These are phyloP conservation scores for Fusarium hostae DNA, from an alignment of 2,329 filamentous ascomycete genomes.

Conservation along the genomic window DNA sequence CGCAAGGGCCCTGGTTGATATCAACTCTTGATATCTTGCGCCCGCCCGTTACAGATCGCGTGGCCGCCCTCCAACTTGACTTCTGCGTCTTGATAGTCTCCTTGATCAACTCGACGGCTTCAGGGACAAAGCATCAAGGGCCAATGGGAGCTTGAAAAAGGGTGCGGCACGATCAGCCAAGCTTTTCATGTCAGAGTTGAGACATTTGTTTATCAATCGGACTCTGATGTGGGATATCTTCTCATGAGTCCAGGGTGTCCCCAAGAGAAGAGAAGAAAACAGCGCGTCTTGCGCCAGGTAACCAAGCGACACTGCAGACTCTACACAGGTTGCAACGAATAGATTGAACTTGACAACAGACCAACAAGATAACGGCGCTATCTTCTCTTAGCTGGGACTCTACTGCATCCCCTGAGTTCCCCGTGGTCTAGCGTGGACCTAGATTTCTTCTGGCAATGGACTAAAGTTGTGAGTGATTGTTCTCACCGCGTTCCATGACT, in stretches of 20 bases:
- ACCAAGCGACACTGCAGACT: neutral
- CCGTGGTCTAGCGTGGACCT: conserved; percentile 26
- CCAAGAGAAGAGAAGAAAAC: neutral
- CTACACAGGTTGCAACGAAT: neutral
- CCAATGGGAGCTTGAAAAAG: conserved; percentile 9
- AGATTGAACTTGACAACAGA: conserved; percentile 16
- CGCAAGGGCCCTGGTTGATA: conserved; percentile 25
- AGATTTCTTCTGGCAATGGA: conserved; percentile 20
- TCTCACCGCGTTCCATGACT: conserved; percentile 30
- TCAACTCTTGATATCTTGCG: conserved; percentile 34
- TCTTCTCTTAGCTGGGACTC: conserved; percentile 28
- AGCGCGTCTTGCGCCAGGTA: conserved; percentile 18
- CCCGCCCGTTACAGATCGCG: conserved; percentile 33
- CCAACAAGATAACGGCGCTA: conserved; percentile 36
- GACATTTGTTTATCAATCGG: conserved; percentile 30
- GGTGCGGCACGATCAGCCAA: conserved; percentile 7
- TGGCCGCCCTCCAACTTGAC: conserved; percentile 36
- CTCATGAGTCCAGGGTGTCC: neutral
- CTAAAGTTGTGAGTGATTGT: conserved; percentile 17
- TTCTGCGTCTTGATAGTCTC: neutral
- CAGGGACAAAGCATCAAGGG: conserved; percentile 18
- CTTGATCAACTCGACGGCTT: neutral
- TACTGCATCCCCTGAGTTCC: conserved; percentile 37
- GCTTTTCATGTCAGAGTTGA: neutral
- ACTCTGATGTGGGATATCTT: conserved; percentile 6